phyloP scores from a whole-genome alignment of 192 early-diverging fungal genomes.

The Coemansia sp. region DNA sequence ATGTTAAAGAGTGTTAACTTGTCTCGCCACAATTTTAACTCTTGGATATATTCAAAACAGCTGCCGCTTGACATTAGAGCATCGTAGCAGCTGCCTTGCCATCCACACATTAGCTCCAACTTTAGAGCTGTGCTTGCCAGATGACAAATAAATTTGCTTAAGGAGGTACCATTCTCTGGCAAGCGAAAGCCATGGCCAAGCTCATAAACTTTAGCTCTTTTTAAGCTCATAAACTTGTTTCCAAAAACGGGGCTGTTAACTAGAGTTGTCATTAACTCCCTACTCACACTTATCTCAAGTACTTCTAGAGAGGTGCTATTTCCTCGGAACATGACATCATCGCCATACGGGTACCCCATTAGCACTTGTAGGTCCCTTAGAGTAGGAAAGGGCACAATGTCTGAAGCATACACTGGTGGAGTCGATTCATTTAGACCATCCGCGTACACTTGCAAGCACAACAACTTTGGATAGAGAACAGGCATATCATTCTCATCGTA shows the following conservation, averaged over 20 bases:
- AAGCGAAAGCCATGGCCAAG: neutral
- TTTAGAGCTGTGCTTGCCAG: neutral
- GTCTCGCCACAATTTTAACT: neutral
- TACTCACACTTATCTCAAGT: neutral
- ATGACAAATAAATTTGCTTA: neutral
- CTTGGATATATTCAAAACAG: neutral
- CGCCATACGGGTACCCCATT: neutral
- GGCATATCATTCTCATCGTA: neutral
- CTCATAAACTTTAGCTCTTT: neutral
- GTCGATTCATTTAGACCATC: neutral
- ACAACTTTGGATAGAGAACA: conserved; percentile 5
- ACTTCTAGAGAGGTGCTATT: conserved; percentile 1
- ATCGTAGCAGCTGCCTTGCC: too few species aligned
- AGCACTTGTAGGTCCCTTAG: neutral
- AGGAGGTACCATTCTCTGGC: too few species aligned
- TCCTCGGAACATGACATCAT: conserved; percentile 13
- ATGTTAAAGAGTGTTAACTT: neutral
- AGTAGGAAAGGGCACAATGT: neutral
- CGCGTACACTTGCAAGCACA: neutral
- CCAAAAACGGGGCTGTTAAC: neutral
- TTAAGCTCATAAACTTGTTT: neutral
- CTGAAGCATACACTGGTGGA: neutral
- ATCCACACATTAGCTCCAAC: too few species aligned
- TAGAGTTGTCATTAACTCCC: neutral
- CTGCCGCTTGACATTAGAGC: neutral